phyloP scores from a whole-genome alignment of 2,329 filamentous ascomycete genomes.

The Diplodia scrobiculata region DNA sequence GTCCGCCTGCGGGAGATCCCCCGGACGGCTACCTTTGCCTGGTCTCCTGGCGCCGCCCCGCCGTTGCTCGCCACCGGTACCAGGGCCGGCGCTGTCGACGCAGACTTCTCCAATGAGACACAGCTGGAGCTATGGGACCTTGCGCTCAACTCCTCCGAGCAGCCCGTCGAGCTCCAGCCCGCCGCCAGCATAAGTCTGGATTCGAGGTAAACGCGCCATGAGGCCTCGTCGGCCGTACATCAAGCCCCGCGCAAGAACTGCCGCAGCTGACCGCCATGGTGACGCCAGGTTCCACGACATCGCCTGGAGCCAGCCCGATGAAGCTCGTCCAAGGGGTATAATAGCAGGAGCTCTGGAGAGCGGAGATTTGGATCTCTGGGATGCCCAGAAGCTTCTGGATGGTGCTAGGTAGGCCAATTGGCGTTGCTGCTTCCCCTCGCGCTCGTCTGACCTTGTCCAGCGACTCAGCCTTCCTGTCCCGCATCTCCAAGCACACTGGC shows the following conservation, averaged over 20 bases:
- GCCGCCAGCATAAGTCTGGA: conserved; percentile 82
- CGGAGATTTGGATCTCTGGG: conserved; percentile 90
- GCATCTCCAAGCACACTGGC: conserved; percentile 86
- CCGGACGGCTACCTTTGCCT: conserved; percentile 94
- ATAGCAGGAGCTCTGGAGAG: conserved; percentile 95
- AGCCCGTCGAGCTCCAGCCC: conserved; percentile 81
- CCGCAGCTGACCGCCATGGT: conserved; percentile 2
- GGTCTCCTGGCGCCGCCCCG: conserved; percentile 78
- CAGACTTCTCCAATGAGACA: conserved; percentile 96
- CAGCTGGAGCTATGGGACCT: conserved; percentile 97
- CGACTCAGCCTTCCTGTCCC: conserved; percentile 75
- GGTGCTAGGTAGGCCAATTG: conserved; percentile 50
- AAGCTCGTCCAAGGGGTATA: conserved; percentile 78
- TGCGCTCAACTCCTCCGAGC: conserved; percentile 72
- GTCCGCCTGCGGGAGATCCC: conserved; percentile 95
- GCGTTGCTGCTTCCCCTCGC: not conserved
- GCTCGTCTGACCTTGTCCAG: conserved; percentile 43
- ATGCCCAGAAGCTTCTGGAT: conserved; percentile 69
- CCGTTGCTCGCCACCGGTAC: conserved; percentile 92
- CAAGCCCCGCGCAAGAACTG: not conserved
- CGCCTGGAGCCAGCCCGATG: conserved; percentile 83
- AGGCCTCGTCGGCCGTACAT: not conserved
- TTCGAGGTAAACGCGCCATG: conserved; percentile 68
- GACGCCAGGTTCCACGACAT: conserved; percentile 85
- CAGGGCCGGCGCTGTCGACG: conserved; percentile 89